Evolutionary conservation across 345 rosid species (phyloP).

Genomic region (Acer negundo): DNA sequence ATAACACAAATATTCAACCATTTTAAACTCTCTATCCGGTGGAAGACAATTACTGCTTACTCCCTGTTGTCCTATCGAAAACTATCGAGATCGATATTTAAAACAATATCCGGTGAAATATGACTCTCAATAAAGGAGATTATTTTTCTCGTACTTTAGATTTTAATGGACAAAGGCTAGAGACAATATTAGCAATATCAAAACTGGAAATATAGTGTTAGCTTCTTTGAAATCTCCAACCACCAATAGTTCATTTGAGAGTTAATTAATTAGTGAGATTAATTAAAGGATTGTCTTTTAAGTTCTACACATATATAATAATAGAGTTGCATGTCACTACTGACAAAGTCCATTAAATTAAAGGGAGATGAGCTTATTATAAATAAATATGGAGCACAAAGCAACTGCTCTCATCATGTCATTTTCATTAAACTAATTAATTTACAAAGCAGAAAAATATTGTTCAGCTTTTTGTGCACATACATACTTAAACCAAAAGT

Average conservation of each 20-base stretch:
- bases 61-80: too few relatives aligned
- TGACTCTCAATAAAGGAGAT: too few relatives aligned
- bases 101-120: too few relatives aligned
- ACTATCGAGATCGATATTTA: background rate
- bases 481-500: conserved; percentile 11
- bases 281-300: background rate
- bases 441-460: background rate
- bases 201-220: too few relatives aligned
- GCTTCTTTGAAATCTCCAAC: too few relatives aligned
- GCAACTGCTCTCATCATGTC: background rate
- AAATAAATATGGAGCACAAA: background rate
- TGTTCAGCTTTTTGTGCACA: conserved; percentile 14
- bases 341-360: too few relatives aligned
- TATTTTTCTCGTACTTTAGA: too few relatives aligned
- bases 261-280: background rate
- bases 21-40: conserved; percentile 11
- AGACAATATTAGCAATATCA: too few relatives aligned
- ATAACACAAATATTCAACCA: background rate
- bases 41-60: conserved; percentile 24
- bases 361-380: too few relatives aligned
- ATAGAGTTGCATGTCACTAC: background rate
- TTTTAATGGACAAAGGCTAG: too few relatives aligned
- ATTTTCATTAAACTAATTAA: background rate
- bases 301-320: background rate
- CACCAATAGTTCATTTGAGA: background rate